A percentile compares a stretch with the other conserved stretches of the same genome.
These are phyloP conservation scores for Coelastrella sp. DNA, from an alignment of 139 green algal genomes.

Conservation along the genomic window DNA sequence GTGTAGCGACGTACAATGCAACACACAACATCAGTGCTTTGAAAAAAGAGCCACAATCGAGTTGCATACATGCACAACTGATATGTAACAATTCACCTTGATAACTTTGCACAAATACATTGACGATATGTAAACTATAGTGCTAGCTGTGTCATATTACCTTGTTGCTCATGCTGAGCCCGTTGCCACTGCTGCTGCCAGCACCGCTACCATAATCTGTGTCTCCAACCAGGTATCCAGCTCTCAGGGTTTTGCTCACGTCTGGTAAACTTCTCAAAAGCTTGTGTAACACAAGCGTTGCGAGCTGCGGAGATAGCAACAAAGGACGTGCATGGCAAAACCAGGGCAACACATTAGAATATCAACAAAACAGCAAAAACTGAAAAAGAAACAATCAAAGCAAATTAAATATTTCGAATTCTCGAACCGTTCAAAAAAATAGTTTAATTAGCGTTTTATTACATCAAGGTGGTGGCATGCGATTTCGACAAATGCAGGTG, in stretches of 20 bases:
- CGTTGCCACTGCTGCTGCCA: too few species aligned
- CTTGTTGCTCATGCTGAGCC: conserved; percentile 35
- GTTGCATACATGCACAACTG: not conserved
- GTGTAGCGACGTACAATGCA: too few species aligned
- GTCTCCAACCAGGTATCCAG: conserved; percentile 12
- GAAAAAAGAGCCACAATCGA: not conserved
- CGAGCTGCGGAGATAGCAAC: not conserved
- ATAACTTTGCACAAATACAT: too few species aligned
- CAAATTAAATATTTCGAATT: not conserved
- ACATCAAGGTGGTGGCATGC: too few species aligned
- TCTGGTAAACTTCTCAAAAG: conserved; percentile 25
- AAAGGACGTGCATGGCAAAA: not conserved
- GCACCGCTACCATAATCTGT: not conserved
- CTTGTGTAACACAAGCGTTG: conserved; percentile 29
- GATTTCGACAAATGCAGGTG: too few species aligned
- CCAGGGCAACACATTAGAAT: not conserved
- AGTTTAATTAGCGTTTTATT: too few species aligned
- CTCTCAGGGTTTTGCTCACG: not conserved
- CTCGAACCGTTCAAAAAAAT: not conserved
- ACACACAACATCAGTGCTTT: not conserved
- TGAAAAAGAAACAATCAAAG: not conserved
- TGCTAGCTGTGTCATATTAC: not conserved
- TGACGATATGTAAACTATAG: not conserved
- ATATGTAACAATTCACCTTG: too few species aligned
- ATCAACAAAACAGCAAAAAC: too few species aligned